Evolutionary conservation across 352 stramenopile genomes (phyloP).

Genomic region (Thalassiosira mediterranea): DNA sequence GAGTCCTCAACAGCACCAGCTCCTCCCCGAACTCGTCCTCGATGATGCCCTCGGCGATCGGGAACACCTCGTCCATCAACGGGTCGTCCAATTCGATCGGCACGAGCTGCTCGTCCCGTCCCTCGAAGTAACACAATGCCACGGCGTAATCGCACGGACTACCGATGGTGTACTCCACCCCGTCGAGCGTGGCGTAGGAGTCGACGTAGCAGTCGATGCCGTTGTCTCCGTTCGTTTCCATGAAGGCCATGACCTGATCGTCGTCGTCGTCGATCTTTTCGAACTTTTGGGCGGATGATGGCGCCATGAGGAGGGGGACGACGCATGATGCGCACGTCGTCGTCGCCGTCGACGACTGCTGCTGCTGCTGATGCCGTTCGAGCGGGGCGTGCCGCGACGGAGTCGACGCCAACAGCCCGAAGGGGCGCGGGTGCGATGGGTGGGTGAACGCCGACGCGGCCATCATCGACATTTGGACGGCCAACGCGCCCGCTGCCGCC

Average conservation of each 20-base stretch:
- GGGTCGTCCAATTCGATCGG: constrained; percentile 77
- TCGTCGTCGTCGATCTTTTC: constrained; percentile 54
- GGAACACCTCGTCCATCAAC: constrained; percentile 83
- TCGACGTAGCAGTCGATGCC: constrained; percentile 84
- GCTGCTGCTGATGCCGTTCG: too few species aligned
- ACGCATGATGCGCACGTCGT: too few species aligned
- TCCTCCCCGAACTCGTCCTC: constrained; percentile 83
- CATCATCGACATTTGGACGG: too few species aligned
- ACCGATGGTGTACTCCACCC: constrained; percentile 81
- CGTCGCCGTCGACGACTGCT: too few species aligned
- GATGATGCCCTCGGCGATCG: constrained; percentile 78
- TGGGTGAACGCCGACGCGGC: constrained; percentile 16
- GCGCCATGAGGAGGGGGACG: too few species aligned
- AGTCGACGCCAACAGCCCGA: too few species aligned
- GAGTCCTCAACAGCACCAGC: constrained; percentile 74
- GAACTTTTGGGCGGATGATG: constrained; percentile 23
- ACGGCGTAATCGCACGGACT: constrained; percentile 80
- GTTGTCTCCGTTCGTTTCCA: constrained; percentile 58
- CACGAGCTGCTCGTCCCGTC: constrained; percentile 59
- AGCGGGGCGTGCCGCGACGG: too few species aligned
- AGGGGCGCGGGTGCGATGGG: constrained; percentile 3
- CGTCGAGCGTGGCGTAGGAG: constrained; percentile 64
- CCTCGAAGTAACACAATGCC: constrained; percentile 78
- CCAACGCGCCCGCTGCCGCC: too few species aligned
- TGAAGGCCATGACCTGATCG: constrained; percentile 74